Percentiles rank a stretch among this genome's conserved stretches.
These are phyloP conservation scores for Coniferiporia sulphurascens DNA, from an alignment of 1,284 basidiomycete genomes.

Conservation along the genomic window DNA sequence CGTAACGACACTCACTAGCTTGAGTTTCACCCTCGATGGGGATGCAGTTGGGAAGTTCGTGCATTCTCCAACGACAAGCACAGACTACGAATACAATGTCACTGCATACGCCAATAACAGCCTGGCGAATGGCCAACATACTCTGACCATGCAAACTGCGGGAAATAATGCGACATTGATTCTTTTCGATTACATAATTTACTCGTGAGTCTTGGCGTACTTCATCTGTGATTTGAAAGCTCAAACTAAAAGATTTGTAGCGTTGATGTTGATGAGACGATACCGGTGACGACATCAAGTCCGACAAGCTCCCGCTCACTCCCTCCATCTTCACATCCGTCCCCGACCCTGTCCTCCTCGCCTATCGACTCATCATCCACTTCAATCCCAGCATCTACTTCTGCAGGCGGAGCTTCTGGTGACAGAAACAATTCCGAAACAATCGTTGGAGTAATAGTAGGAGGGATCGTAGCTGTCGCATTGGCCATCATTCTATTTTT, in stretches of 20 bases:
- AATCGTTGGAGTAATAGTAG: neutral
- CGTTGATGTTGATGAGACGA: neutral
- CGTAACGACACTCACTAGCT: slow-evolving; percentile 3
- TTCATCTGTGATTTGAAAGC: neutral
- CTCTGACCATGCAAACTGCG: slow-evolving; percentile 2
- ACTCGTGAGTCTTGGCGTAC: neutral
- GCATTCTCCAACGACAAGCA: neutral
- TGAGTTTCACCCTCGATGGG: slow-evolving; percentile 11
- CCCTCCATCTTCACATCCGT: neutral
- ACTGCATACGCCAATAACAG: neutral
- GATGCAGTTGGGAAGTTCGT: neutral
- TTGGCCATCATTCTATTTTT: neutral
- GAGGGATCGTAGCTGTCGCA: neutral
- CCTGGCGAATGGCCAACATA: neutral
- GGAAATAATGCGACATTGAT: neutral
- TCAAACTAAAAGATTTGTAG: neutral
- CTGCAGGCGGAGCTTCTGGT: neutral
- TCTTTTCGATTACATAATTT: slow-evolving; percentile 16
- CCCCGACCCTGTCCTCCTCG: neutral
- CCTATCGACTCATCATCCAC: neutral
- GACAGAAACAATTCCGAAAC: neutral
- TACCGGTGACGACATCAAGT: neutral
- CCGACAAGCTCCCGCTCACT: neutral
- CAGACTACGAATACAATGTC: slow-evolving; percentile 13
- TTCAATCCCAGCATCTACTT: neutral